Evolutionary conservation across 495 filamentous ascomycete genomes (phyloP).

Genomic region (Chlorociboria aeruginascens): DNA sequence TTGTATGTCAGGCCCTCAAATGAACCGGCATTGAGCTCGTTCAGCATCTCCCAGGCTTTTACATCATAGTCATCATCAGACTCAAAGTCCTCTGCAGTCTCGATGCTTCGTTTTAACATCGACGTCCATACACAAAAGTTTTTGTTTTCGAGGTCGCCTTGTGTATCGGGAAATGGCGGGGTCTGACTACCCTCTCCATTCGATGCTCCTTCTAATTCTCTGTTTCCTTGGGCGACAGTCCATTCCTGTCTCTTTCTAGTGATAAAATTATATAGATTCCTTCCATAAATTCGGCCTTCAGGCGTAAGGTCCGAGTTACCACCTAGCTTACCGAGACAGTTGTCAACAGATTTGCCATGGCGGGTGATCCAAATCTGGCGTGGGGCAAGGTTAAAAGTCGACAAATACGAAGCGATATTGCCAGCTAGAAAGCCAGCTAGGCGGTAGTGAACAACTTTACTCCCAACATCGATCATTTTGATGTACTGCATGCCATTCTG

Average conservation of each 20-base stretch:
- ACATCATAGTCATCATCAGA: slow-evolving; percentile 95
- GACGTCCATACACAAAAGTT: slow-evolving; percentile 98
- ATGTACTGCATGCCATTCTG: slow-evolving; percentile 81
- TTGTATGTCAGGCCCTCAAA: slow-evolving; percentile 94
- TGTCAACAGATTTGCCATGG: slow-evolving; percentile 78
- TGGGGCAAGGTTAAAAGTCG: slow-evolving; percentile 92
- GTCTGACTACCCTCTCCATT: slow-evolving; percentile 81
- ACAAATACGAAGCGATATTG: slow-evolving; percentile 82
- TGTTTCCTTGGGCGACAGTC: slow-evolving; percentile 64
- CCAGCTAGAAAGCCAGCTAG: slow-evolving; percentile 83
- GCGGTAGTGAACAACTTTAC: slow-evolving; percentile 83
- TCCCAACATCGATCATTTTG: slow-evolving; percentile 93
- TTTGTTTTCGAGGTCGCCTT: slow-evolving; percentile 50
- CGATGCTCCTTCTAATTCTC: slow-evolving; percentile 47
- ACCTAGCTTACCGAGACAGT: slow-evolving; percentile 67
- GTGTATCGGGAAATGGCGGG: slow-evolving; percentile 82
- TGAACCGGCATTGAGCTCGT: slow-evolving; percentile 82
- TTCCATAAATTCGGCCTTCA: slow-evolving; percentile 60
- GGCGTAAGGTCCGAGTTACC: slow-evolving; percentile 74
- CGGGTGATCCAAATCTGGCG: slow-evolving; percentile 97
- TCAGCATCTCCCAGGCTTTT: slow-evolving; percentile 96
- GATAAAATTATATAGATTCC: slow-evolving; percentile 64
- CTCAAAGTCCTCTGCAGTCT: slow-evolving; percentile 73
- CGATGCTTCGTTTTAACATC: slow-evolving; percentile 79
- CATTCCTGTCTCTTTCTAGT: slow-evolving; percentile 61